phyloP scores from a whole-genome alignment of 805 yeast genomes.

The Wickerhamiella qilinensis region DNA sequence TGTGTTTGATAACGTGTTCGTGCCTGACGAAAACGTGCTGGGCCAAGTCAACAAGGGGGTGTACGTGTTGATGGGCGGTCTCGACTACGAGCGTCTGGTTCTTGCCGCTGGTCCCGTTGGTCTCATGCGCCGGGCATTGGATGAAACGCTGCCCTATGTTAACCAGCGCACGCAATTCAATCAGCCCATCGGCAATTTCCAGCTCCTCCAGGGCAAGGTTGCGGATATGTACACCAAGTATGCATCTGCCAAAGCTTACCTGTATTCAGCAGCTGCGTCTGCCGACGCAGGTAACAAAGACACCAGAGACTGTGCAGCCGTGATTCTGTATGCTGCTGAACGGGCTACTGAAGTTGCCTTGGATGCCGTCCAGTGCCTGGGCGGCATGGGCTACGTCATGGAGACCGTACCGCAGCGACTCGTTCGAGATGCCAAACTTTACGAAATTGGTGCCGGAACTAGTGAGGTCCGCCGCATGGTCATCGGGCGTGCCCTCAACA shows the following conservation, averaged over 20 bases:
- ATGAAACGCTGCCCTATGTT: conserved; percentile 20
- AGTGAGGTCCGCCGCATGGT: conserved; percentile 21
- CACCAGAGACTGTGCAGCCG: conserved; percentile 21
- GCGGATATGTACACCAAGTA: conserved; percentile 22
- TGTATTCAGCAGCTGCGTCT: conserved; percentile 16
- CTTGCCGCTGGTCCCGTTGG: conserved; percentile 21
- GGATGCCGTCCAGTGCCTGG: conserved; percentile 21
- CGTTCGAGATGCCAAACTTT: conserved; percentile 20
- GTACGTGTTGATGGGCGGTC: conserved; percentile 20
- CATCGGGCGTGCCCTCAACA: conserved; percentile 18
- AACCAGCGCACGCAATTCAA: conserved; percentile 21
- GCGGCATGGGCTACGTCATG: conserved; percentile 22
- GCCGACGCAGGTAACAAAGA: conserved; percentile 17
- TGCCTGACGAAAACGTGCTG: conserved; percentile 19
- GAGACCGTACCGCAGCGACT: conserved; percentile 21
- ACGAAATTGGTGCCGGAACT: conserved; percentile 22
- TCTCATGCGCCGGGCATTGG: conserved; percentile 19
- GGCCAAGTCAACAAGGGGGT: conserved; percentile 19
- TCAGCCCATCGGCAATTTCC: conserved; percentile 19
- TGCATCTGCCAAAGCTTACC: conserved; percentile 19
- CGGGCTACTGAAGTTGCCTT: conserved; percentile 20
- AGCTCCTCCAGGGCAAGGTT: conserved; percentile 20
- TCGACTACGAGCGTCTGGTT: conserved; percentile 20
- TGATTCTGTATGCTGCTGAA: conserved; percentile 22
- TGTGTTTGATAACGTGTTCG: conserved; percentile 20